Percentiles rank a stretch among this genome's conserved stretches.
phyloP scores from a whole-genome alignment of 1,284 basidiomycete species.

The Chiua sp. region DNA sequence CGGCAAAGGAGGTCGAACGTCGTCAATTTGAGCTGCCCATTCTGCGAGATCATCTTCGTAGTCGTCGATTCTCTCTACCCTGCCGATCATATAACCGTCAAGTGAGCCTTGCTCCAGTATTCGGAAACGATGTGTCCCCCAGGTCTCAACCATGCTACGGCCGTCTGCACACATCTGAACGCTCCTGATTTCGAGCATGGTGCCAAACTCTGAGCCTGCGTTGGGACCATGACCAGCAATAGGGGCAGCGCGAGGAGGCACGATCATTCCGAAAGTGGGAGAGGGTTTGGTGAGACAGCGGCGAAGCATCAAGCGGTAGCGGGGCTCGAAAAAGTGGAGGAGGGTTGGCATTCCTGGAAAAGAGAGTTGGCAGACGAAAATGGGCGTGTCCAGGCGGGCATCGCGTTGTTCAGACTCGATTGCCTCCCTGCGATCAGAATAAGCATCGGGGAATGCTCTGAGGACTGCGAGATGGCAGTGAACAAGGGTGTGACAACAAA shows the following conservation, averaged over 20 bases:
- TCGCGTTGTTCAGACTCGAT: slow-evolving; percentile 81
- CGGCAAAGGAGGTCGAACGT: slow-evolving; percentile 15
- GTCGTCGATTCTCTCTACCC: slow-evolving; percentile 71
- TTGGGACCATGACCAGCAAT: slow-evolving; percentile 42
- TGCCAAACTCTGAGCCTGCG: slow-evolving; percentile 81
- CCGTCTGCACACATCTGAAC: slow-evolving; percentile 92
- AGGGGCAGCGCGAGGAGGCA: slow-evolving; percentile 53
- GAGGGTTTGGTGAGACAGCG: slow-evolving; percentile 80
- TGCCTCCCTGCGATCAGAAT: slow-evolving; percentile 58
- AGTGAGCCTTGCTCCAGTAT: slow-evolving; percentile 81
- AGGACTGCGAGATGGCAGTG: slow-evolving; percentile 55
- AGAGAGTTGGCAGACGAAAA: slow-evolving; percentile 89
- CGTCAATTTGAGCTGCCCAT: slow-evolving; percentile 26
- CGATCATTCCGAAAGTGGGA: slow-evolving; percentile 91
- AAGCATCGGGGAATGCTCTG: slow-evolving; percentile 63
- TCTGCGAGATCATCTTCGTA: slow-evolving; percentile 50
- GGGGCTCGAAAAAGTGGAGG: slow-evolving; percentile 93
- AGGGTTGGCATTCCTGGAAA: slow-evolving; percentile 92
- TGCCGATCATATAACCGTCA: slow-evolving; percentile 90
- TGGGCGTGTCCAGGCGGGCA: slow-evolving; percentile 82
- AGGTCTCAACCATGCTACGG: slow-evolving; percentile 87
- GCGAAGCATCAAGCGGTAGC: slow-evolving; percentile 92
- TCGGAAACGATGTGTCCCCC: slow-evolving; percentile 85
- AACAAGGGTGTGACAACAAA: slow-evolving; percentile 8
- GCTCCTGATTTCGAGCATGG: slow-evolving; percentile 89